phyloP scores from a whole-genome alignment of 2,329 filamentous ascomycete genomes.

The Dactylellina leptospora region DNA sequence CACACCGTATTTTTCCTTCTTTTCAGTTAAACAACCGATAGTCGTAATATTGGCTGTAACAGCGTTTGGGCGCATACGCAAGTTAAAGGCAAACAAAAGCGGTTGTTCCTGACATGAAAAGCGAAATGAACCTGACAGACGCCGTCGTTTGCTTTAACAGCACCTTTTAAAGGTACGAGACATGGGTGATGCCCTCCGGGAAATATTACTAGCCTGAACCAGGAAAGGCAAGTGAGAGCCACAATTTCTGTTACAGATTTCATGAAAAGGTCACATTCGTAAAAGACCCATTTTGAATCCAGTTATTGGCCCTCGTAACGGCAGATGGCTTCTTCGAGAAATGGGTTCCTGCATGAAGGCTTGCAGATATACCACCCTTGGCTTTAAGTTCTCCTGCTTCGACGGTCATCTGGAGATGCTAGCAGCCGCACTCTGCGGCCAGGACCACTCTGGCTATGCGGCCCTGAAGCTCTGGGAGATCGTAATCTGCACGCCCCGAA shows the following conservation, averaged over 20 bases:
- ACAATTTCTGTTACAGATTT: conserved; percentile 37
- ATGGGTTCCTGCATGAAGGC: conserved; percentile 42
- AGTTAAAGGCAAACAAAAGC: conserved; percentile 40
- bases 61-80: conserved; percentile 34
- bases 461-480: conserved; percentile 23
- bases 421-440: conserved; percentile 14
- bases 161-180: conserved; percentile 5
- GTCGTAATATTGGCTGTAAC: conserved; percentile 37
- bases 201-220: conserved; percentile 20
- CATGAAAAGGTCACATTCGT: conserved; percentile 27
- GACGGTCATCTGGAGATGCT: background rate
- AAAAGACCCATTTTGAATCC: background rate
- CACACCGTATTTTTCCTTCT: conserved; percentile 24
- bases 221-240: conserved; percentile 26
- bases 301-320: conserved; percentile 14
- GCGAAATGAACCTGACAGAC: conserved; percentile 33
- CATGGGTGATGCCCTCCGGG: conserved; percentile 18
- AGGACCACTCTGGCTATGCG: conserved; percentile 9
- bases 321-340: conserved; percentile 5
- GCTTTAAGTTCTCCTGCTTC: background rate
- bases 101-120: conserved; percentile 41
- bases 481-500: background rate
- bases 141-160: conserved; percentile 42
- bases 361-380: conserved; percentile 15
- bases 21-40: conserved; percentile 3